Percentiles rank a stretch among this genome's conserved stretches.
Conservation (phyloP, 176 grass and related monocot species). For the Calamus simplicifolius region DNA sequence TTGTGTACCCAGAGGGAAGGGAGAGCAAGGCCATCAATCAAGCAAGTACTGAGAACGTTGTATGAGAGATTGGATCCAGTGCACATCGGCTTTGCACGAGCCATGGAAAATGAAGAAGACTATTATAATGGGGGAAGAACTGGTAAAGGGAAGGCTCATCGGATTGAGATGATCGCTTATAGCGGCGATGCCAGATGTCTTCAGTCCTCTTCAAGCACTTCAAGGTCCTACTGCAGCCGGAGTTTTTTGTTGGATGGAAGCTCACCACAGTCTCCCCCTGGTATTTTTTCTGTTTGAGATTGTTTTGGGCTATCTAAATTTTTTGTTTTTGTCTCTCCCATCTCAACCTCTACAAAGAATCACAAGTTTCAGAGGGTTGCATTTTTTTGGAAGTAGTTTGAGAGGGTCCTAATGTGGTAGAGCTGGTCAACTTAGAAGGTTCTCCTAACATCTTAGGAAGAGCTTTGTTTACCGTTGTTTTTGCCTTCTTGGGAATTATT, state of each 20-base stretch:
- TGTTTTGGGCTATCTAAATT: too few species aligned
- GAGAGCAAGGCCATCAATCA: conserved; percentile 69
- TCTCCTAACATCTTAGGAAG: too few species aligned
- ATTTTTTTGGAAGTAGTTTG: too few species aligned
- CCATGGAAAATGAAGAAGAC: conserved; percentile 29
- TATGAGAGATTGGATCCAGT: conserved; percentile 71
- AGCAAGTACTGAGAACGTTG: conserved; percentile 74
- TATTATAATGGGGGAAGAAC: conserved; percentile 30
- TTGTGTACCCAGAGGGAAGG: conserved; percentile 84
- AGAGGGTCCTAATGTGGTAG: too few species aligned
- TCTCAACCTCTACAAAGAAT: too few species aligned
- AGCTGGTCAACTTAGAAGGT: too few species aligned
- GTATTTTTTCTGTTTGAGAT: conserved; percentile 39
- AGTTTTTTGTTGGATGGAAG: conserved; percentile 68
- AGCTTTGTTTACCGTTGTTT: too few species aligned
- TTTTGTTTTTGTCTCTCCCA: too few species aligned
- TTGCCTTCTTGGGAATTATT: too few species aligned
- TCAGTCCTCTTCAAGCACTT: conserved; percentile 81
- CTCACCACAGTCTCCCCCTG: conserved; percentile 65
- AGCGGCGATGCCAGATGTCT: conserved; percentile 55
- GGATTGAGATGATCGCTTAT: conserved; percentile 40
- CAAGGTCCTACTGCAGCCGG: conserved; percentile 88
- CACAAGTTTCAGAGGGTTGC: too few species aligned
- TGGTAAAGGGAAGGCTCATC: conserved; percentile 24
- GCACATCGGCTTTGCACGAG: conserved; percentile 38